Base-by-base conservation (phyloP, 2,329 filamentous ascomycete genomes). In the Cadophora luteo-olivacea region DNA sequence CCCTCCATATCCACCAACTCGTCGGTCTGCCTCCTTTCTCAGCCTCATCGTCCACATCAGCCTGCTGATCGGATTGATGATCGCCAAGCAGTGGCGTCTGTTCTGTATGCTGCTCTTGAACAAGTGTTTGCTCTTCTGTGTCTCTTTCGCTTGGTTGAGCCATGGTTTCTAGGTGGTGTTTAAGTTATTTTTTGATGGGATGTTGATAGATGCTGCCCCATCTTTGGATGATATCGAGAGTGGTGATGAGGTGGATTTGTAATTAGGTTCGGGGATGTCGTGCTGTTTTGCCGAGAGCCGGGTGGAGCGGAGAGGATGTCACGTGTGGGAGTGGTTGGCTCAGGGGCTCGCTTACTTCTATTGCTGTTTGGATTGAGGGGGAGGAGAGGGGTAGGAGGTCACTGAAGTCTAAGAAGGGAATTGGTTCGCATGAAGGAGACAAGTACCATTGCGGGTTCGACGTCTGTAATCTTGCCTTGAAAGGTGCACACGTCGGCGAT, bases 1-100 rank as follows among this genome's bases (percentile, higher is more conserved):
- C 67, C 49, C 79, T 75, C 81, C 80, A 81, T 22, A 77, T 55
- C 69, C 73, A 79, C 78, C 78, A 79, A 52, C 75, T 70, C 4
- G 55, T 36, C n/a, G 19, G 4, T 32, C 57, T 62, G 55, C 45
- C 63, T 65, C 68, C 54, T 32, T 69, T 61, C 29, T 63, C 64
- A 33, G 65, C 61, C 45, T 68, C 64, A 41, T 68, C 55, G 11
- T 61, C 64, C 45, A 68, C 49, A 64, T 75, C 65, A 22, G 64
- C 41, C 55, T 71, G 45, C 58, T 36, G 60, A 58, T n/a, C 41
- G 0, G 68, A 61, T 29, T 64, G 61, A 22, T 70, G 36, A 63
- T 72, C 68, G 32, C 36, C 61, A n/a, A 77, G 67, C 4, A 77
- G 72, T 54, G 75, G 74, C 14, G 75, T 75, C 64, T 73, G 65